Percentiles rank a stretch among this genome's conserved stretches.
phyloP scores from a whole-genome alignment of 352 stramenopile genomes.

The Globisporangium cystogenes region DNA sequence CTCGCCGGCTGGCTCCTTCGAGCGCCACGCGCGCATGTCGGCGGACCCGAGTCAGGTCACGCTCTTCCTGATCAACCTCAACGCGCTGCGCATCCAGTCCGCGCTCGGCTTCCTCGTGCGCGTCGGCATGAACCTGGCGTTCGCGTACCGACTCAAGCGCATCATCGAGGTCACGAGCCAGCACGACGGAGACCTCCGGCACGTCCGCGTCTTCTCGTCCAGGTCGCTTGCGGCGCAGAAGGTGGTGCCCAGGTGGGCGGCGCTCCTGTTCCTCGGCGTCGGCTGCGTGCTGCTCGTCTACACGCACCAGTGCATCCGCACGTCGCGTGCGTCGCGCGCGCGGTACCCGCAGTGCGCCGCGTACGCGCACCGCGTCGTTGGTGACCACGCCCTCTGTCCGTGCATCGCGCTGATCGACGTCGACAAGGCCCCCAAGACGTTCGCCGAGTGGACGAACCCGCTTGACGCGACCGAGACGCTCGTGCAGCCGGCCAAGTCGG shows the following conservation, averaged over 20 bases:
- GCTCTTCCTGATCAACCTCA: constrained; percentile 21
- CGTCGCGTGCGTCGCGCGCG: constrained; percentile 9
- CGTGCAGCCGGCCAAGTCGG: constrained; percentile 13
- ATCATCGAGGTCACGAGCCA: constrained; percentile 17
- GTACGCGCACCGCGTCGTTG: constrained; percentile 15
- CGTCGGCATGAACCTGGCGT: constrained; percentile 27
- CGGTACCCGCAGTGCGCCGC: constrained; percentile 18
- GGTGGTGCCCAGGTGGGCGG: constrained; percentile 3
- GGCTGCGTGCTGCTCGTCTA: constrained; percentile 6
- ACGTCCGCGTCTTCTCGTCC: not conserved
- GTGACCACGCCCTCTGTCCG: constrained; percentile 12
- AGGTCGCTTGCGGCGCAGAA: not conserved
- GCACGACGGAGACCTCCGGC: not conserved
- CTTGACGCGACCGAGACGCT: constrained; percentile 19
- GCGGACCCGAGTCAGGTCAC: constrained; percentile 23
- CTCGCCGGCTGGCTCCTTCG: constrained; percentile 14
- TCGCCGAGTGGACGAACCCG: constrained; percentile 24
- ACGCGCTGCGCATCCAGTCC: constrained; percentile 25
- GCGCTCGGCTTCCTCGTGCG: constrained; percentile 19
- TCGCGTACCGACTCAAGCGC: constrained; percentile 26
- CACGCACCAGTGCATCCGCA: constrained; percentile 6
- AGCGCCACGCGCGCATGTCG: constrained; percentile 18
- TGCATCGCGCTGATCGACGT: constrained; percentile 29
- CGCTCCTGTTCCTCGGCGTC: constrained; percentile 12
- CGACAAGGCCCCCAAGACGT: constrained; percentile 22